Conservation (phyloP, 257 asterid genomes). For the Solanum pennellii region DNA sequence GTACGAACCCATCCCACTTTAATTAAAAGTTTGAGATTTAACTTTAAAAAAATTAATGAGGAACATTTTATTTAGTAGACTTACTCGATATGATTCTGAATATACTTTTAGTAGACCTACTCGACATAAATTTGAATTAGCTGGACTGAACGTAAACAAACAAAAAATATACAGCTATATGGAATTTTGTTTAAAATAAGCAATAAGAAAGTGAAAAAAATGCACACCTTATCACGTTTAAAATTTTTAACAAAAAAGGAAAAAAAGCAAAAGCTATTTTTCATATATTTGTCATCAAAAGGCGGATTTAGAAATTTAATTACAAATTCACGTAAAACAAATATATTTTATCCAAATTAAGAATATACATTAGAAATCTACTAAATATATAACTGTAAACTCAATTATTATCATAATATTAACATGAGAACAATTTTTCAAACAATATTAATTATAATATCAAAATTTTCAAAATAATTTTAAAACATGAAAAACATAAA, state of each 20-base stretch:
- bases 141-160: too few species aligned
- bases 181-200: conserved; percentile 1
- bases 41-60: rapidly evolving
- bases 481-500: not conserved
- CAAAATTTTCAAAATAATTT: not conserved
- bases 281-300: not conserved
- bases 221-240: conserved; percentile 1
- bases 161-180: too few species aligned
- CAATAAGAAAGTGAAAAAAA: not conserved
- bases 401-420: not conserved
- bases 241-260: not conserved
- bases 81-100: not conserved
- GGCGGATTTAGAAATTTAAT: not conserved
- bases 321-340: not conserved
- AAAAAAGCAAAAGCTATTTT: not conserved
- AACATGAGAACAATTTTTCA: not conserved
- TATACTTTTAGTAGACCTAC: not conserved
- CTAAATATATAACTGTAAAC: not conserved
- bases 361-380: not conserved
- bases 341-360: rapidly evolving
- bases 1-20: not conserved
- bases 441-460: not conserved
- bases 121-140: too few species aligned
- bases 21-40: not conserved
- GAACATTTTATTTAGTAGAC: not conserved